phyloP scores from a whole-genome alignment of 2,329 filamentous ascomycete genomes.

The Fusarium hostae region DNA sequence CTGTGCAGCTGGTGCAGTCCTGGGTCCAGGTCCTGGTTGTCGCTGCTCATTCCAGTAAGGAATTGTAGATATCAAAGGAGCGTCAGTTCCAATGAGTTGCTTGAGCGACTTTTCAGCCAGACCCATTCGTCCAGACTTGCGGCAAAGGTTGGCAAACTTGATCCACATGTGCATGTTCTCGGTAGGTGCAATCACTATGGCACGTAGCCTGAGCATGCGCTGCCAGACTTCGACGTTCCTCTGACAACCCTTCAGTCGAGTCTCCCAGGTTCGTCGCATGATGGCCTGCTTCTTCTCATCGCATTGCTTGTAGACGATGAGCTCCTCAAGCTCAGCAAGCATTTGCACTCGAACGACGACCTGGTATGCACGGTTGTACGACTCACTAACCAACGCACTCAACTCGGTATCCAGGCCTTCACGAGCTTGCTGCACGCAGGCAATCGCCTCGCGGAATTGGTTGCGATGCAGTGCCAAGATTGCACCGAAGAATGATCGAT shows the following conservation, averaged over 20 bases:
- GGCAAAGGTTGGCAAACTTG: conserved; percentile 97
- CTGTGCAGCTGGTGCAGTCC: conserved; percentile 72
- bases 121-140: conserved; percentile 94
- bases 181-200: conserved; percentile 87
- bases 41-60: conserved; percentile 64
- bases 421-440: conserved; percentile 89
- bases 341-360: conserved; percentile 99
- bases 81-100: conserved; percentile 81
- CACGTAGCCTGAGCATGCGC: conserved; percentile 93
- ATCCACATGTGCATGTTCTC: conserved; percentile 99
- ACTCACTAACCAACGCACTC: conserved; percentile 95
- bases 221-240: conserved; percentile 99
- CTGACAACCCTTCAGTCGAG: conserved; percentile 91
- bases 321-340: conserved; percentile 97
- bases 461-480: conserved; percentile 96
- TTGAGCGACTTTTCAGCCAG: conserved; percentile 95
- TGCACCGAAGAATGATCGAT: conserved; percentile 96
- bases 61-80: conserved; percentile 69
- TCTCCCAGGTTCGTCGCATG: conserved; percentile 96
- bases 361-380: conserved; percentile 96
- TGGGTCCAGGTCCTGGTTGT: conserved; percentile 44
- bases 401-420: conserved; percentile 96
- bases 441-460: conserved; percentile 90
- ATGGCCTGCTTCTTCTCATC: conserved; percentile 89
- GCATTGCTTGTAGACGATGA: conserved; percentile 97